Conservation (phyloP, 805 yeast species). For the Candida schatavii region DNA sequence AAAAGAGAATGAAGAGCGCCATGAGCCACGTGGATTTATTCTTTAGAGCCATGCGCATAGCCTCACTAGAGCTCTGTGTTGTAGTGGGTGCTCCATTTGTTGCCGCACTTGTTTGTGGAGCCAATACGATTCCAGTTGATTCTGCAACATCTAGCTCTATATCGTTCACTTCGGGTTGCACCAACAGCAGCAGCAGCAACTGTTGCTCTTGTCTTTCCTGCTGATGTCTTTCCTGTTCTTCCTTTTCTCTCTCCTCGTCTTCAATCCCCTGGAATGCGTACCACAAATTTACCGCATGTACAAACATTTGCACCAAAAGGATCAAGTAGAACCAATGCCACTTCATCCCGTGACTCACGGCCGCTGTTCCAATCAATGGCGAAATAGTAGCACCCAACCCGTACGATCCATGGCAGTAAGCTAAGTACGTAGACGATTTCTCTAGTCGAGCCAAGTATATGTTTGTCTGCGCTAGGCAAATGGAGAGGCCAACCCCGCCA, state of each 20-base stretch:
- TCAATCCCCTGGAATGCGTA: conserved; percentile 38
- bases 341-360: conserved; percentile 45
- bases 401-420: conserved; percentile 64
- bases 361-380: conserved; percentile 60
- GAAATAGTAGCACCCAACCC: conserved; percentile 72
- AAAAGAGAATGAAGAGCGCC: conserved; percentile 54
- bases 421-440: conserved; percentile 56
- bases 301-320: conserved; percentile 36
- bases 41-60: conserved; percentile 36
- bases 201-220: conserved; percentile 3
- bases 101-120: background rate
- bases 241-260: conserved; percentile 17
- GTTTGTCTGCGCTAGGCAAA: conserved; percentile 48
- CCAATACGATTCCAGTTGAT: background rate
- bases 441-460: conserved; percentile 49
- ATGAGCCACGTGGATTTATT: conserved; percentile 44
- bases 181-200: background rate
- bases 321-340: conserved; percentile 57
- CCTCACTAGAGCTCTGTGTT: conserved; percentile 4
- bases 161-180: background rate
- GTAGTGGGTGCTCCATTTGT: background rate
- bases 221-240: background rate
- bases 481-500: conserved; percentile 58
- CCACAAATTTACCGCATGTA: conserved; percentile 24
- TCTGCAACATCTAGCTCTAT: background rate